Conservation (phyloP, 805 yeast genomes). For the Candida peoriensis region DNA sequence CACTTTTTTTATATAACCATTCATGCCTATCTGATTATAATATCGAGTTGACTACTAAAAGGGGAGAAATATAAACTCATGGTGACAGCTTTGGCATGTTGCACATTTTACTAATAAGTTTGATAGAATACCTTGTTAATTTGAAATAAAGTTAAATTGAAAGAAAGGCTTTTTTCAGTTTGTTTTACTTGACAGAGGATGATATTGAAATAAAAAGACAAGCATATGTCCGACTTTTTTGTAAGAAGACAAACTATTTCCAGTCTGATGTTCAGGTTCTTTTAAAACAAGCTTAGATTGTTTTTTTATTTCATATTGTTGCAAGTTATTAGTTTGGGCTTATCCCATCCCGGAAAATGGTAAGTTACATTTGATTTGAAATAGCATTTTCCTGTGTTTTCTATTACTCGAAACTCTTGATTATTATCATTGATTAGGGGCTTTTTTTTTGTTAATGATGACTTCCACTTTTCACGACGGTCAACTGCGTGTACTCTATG, state of each 20-base stretch:
- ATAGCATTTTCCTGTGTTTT: conserved; percentile 6
- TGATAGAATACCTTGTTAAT: neutral
- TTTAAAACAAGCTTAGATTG: conserved; percentile 7
- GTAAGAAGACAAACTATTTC: conserved; percentile 57
- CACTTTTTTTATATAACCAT: conserved; percentile 70
- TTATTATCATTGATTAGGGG: conserved; percentile 61
- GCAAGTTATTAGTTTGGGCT: no score
- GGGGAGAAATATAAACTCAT: no score
- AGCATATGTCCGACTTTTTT: conserved; percentile 97
- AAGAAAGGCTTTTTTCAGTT: conserved; percentile 23
- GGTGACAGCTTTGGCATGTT: no score
- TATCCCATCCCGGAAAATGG: no score
- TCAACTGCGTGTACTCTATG: conserved; percentile 53
- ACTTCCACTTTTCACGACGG: conserved; percentile 68
- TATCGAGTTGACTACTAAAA: neutral
- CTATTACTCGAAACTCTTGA: conserved; percentile 17
- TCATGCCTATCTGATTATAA: conserved; percentile 79
- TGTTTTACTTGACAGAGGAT: conserved; percentile 52
- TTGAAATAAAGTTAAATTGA: conserved; percentile 4
- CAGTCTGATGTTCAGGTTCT: conserved; percentile 42
- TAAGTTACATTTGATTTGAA: no score
- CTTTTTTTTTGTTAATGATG: no score
- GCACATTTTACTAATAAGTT: neutral
- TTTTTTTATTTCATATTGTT: neutral
- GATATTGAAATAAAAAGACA: conserved; percentile 71